A percentile compares a stretch with the other conserved stretches of the same genome.
Evolutionary conservation across 257 asterid genomes (phyloP).

Genomic region (Solanum piurae): DNA sequence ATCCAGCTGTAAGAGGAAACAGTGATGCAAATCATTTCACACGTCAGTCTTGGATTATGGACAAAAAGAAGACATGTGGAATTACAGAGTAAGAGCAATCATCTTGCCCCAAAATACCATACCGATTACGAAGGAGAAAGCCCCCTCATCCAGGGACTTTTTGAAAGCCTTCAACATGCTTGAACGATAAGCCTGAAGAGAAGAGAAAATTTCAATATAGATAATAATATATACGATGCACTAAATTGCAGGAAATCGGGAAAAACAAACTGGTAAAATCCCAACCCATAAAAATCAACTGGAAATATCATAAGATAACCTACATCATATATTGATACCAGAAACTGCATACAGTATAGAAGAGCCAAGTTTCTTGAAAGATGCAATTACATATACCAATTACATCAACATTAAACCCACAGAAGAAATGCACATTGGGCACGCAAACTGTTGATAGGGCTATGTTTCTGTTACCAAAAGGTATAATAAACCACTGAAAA

Average conservation of each 20-base stretch:
- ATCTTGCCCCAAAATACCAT: conserved; percentile 21
- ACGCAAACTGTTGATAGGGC: not conserved
- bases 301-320: not conserved
- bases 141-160: conserved; percentile 96
- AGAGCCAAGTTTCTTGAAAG: not conserved
- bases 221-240: not conserved
- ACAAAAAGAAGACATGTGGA: not conserved
- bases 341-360: not conserved
- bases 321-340: not conserved
- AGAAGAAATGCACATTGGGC: not conserved
- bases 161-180: conserved; percentile 98
- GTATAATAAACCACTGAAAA: not conserved
- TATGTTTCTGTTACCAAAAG: not conserved
- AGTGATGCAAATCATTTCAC: not conserved
- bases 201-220: not conserved
- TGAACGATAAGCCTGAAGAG: conserved; percentile 82
- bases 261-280: not conserved
- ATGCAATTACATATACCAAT: no score
- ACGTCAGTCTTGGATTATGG: not conserved
- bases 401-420: not conserved
- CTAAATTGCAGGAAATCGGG: not conserved
- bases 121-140: conserved; percentile 91
- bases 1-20: not conserved
- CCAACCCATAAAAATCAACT: not conserved
- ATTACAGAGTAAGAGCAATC: not conserved